Evolutionary conservation across 441 rosid species (phyloP), one percentile per base, ranked within the genome.

Genomic region (California macrophylla): DNA sequence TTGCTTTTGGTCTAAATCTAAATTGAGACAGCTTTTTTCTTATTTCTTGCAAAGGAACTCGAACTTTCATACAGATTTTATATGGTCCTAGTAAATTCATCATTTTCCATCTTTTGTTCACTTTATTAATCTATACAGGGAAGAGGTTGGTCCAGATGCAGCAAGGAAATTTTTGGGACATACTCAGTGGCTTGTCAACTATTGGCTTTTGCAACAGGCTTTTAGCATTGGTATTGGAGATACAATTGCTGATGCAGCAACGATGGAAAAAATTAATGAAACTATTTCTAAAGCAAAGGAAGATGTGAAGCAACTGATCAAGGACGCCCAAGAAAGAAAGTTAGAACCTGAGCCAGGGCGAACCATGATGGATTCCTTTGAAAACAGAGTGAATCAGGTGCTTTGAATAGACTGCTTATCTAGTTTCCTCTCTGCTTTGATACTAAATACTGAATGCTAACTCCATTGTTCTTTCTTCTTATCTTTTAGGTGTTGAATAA

Each of bases 191-290:
- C 98, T 95, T 80, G 99, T 95, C 69, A 95, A 95, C 72, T 95
- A 95, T 81, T 95, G 99, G 99, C 96, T 95, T 78, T 83, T 95
- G 79, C 99, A 95, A 80, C 81, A 92, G 70, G 97, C 78, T 79
- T 95, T 95, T 80, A 95, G 96, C 76, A 95, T 95, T 72, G 99
- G 99, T n/a, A 95, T 95, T 79, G 99, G 98, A 63, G 99, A 95
- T 82, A 92, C 99, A 15, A 95, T 95, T 78, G 99, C 99, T 68
- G 99, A 95, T 82, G 96, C 98, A 61, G 70, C 87, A 23, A 95
- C 99, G n/a, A 95, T 92, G 99, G 97, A 88, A 76, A 88, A 75
- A 75, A 95, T 95, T 36, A 95, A 92, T 70, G 96, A 89, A 71
- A 95, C 99, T 36, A 95, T 95, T 68, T 85, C 89, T 56, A 72